Evolutionary conservation across 2,329 filamentous ascomycete genomes (phyloP), one percentile per base, ranked within the genome.

Genomic region (Endoconidiophora laricicola): DNA sequence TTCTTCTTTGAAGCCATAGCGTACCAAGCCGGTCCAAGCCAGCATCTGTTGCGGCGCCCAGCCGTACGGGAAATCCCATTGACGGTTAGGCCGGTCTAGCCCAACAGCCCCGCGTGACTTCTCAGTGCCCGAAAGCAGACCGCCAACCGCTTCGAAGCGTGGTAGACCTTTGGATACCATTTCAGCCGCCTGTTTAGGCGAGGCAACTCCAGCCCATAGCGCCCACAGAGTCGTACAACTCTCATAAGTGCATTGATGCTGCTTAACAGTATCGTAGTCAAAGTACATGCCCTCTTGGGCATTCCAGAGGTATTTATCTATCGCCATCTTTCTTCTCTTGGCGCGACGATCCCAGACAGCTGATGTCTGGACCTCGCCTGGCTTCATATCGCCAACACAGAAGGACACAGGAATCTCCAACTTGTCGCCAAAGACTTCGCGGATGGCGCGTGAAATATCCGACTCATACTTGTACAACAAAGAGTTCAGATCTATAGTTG

Each of bases 31-130:
- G 1, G 86, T 88, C 91, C 91, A 98, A 1, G 91, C 90, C 40
- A 98, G 77, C 69, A 98, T 96, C 69, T 98, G 91, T 70, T 98
- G 91, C 29, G 91, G 91, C 50, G 91, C 91, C 91, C 91, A 98
- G 53, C 91, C 91, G 61, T 91, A 96, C 0, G 91, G 91, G 62
- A 87, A 96, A 63, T 98, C 91, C 91, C 91, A 98, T 63, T 98
- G 91, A 58, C 91, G 79, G 64, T 95, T 96, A 6, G 91, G 91
- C 44, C 90, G 76, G 58, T 88, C 78, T 38, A 95, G 66, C 10
- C 83, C 80, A 54, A 94, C 70, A 29, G 72, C 69, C 39, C 91
- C 91, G 42, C 91, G 83, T 49, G 86, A 94, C 64, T 87, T 78
- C 61, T 94, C 80, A 0, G 90, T 94, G 49, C 90, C 90, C 1